phyloP scores from a whole-genome alignment of 441 rosid species.

The Cnidoscolus chayamansa region DNA sequence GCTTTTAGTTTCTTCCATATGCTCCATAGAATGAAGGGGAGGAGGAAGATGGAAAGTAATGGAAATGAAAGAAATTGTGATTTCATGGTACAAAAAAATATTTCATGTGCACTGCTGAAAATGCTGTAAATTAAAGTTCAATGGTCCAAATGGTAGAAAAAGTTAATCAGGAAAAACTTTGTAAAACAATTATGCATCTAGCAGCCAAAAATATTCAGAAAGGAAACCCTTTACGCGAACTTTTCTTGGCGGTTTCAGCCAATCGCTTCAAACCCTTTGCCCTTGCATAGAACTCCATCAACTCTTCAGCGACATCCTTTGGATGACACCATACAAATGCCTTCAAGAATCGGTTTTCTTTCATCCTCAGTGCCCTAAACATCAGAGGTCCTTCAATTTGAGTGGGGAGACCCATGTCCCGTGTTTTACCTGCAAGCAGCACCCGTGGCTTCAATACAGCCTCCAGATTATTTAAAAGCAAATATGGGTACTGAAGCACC shows the following conservation, averaged over 20 bases:
- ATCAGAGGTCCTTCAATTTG: conserved; percentile 39
- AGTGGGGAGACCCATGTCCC: conserved; percentile 58
- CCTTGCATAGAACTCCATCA: conserved; percentile 47
- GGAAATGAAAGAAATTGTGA: too few relatives aligned
- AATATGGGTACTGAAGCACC: conserved; percentile 40
- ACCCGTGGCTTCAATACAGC: conserved; percentile 54
- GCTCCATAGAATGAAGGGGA: too few relatives aligned
- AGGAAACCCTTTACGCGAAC: conserved; percentile 50
- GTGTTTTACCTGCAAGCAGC: conserved; percentile 49
- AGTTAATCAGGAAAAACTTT: not conserved
- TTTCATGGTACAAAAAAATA: too few relatives aligned
- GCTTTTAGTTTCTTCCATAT: too few relatives aligned
- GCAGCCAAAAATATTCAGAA: conserved; percentile 35
- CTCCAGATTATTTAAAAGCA: conserved; percentile 55
- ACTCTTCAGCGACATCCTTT: conserved; percentile 29
- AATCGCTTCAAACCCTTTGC: conserved; percentile 56
- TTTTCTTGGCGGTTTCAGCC: conserved; percentile 55
- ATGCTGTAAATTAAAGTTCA: too few relatives aligned
- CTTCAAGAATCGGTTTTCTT: conserved; percentile 28
- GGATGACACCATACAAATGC: conserved; percentile 2
- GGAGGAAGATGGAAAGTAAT: too few relatives aligned
- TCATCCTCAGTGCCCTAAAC: conserved; percentile 60
- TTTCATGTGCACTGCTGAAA: too few relatives aligned
- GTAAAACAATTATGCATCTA: not conserved
- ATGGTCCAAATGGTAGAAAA: too few relatives aligned